These are phyloP conservation scores for Rhytidhysteron rufulum DNA, from an alignment of 2,329 filamentous ascomycete genomes.

Conservation along the genomic window DNA sequence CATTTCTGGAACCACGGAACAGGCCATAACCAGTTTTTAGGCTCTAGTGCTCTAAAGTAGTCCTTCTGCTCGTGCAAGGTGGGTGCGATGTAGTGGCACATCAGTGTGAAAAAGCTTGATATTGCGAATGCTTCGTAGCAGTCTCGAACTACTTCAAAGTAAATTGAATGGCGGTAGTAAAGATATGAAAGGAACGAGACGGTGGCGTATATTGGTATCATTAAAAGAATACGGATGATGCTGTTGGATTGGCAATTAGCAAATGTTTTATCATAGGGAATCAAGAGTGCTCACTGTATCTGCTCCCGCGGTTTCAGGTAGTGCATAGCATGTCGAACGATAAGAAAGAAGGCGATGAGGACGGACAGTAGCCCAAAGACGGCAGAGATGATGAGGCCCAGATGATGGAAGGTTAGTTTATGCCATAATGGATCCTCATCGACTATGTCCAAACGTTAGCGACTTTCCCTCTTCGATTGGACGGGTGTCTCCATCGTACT, in stretches of 20 bases:
- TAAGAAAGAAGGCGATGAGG: constrained; percentile 50
- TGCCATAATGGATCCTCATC: constrained; percentile 51
- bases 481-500: constrained; percentile 28
- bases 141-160: constrained; percentile 76
- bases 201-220: constrained; percentile 77
- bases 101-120: constrained; percentile 76
- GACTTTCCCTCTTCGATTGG: background rate
- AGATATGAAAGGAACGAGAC: constrained; percentile 70
- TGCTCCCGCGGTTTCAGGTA: constrained; percentile 59
- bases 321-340: constrained; percentile 56
- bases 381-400: constrained; percentile 53
- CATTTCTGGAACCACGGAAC: constrained; percentile 67
- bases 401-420: constrained; percentile 53
- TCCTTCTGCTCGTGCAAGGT: constrained; percentile 76
- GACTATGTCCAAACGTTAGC: constrained; percentile 19
- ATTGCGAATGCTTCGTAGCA: constrained; percentile 90
- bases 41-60: constrained; percentile 67
- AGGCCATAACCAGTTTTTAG: constrained; percentile 72
- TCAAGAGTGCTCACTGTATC: constrained; percentile 51
- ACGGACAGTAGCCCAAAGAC: constrained; percentile 52
- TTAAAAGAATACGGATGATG: constrained; percentile 83
- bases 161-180: constrained; percentile 74
- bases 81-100: constrained; percentile 77
- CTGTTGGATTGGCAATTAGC: constrained; percentile 37
- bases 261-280: no score